Evolutionary conservation across 495 filamentous ascomycete genomes (phyloP).

Genomic region (Talaromyces stipitatus): DNA sequence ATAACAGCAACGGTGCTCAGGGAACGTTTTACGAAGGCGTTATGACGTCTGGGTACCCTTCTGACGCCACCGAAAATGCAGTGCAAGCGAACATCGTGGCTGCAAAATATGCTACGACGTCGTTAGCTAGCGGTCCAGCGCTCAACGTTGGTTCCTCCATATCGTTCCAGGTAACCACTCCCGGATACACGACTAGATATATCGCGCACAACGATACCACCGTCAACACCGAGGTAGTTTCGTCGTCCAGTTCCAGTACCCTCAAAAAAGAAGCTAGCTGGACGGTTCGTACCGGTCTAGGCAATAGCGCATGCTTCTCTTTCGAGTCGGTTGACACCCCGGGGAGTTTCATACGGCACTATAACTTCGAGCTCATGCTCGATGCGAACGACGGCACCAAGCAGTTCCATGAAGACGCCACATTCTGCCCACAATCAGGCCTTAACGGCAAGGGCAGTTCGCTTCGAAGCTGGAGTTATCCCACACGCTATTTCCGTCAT

Average conservation of each 20-base stretch:
- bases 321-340: slow-evolving; percentile 50
- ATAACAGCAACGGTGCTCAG: slow-evolving; percentile 47
- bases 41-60: slow-evolving; percentile 51
- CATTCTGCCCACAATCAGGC: slow-evolving; percentile 43
- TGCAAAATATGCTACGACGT: slow-evolving; percentile 40
- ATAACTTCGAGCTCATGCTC: slow-evolving; percentile 36
- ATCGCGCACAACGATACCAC: slow-evolving; percentile 40
- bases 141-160: slow-evolving; percentile 41
- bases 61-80: slow-evolving; percentile 44
- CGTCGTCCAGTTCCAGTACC: slow-evolving; percentile 37
- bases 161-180: slow-evolving; percentile 43
- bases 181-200: slow-evolving; percentile 41
- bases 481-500: slow-evolving; percentile 48
- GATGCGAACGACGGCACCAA: slow-evolving; percentile 41
- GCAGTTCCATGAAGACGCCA: slow-evolving; percentile 47
- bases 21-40: slow-evolving; percentile 57
- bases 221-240: slow-evolving; percentile 44
- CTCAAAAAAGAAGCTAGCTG: slow-evolving; percentile 46
- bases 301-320: slow-evolving; percentile 43
- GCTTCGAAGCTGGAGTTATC: slow-evolving; percentile 48
- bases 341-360: slow-evolving; percentile 48
- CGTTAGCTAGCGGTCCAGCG: slow-evolving; percentile 39
- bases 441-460: slow-evolving; percentile 40
- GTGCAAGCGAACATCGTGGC: slow-evolving; percentile 53
- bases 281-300: slow-evolving; percentile 45